Evolutionary conservation across 164 flowering plant species (phyloP), one percentile per base, ranked within the genome.

Genomic region (Amborella trichopoda): DNA sequence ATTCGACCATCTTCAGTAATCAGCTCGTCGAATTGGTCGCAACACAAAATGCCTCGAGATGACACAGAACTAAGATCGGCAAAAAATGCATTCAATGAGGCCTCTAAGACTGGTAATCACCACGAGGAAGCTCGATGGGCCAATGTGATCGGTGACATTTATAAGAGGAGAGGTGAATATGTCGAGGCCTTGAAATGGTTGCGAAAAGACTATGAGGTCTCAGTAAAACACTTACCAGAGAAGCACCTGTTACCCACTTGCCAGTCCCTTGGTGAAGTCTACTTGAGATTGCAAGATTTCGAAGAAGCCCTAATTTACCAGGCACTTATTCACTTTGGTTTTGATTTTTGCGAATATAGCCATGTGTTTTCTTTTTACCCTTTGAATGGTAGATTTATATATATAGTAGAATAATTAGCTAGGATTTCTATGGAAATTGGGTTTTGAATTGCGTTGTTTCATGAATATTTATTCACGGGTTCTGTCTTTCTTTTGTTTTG

Each of bases 111-210:
- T 44, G 99, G 94, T 19, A 81, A 85, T 59, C 67, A 62, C 1
- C 72, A 67, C 64, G 99, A 93, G 56, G 94, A 93, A 59, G 99
- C 99, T 18, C 53, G 89, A 34, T 93, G 96, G 96, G 96, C 96
- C 32, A 93, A 88, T 42, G 65, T 79, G 27, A 81, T 93, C 42
- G 96, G 95, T 1, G 71, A 93, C 65, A 74, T 81, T 1, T 55
- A 68, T 20, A 93, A 84, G 84, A 64, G 74, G 61, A 66, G 74
- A 37, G 95, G 96, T 1, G 91, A 93, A 60, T 93, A 93, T 64
- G 80, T 77, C 13, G 75, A 81, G 52, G 90, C 96, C 11, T 71
- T 93, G 37, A 67, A 70, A 32, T 93, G 99, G 99, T 64, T 93
- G 2, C 82, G 89, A 0, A 58, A 70, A 38, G 99, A 88, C 53